phyloP scores from a whole-genome alignment of 148 eudicot species.

The Dysphania ambrosioides region DNA sequence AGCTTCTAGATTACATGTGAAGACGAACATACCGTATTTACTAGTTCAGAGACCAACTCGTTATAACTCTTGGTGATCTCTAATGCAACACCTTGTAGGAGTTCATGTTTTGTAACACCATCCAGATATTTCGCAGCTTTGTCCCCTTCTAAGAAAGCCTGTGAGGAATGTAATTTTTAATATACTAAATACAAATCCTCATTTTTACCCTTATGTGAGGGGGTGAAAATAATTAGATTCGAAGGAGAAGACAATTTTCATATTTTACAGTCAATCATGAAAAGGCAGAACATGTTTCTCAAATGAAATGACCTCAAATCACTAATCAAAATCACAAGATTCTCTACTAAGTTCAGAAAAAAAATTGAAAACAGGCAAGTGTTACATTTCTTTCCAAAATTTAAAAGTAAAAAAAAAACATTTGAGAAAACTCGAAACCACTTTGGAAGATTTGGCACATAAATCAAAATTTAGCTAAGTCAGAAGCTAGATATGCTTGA shows the following conservation, averaged over 20 bases:
- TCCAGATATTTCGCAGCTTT: constrained; percentile 56
- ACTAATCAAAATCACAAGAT: not conserved
- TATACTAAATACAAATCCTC: not conserved
- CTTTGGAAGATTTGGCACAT: not conserved
- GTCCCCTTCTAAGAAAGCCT: constrained; percentile 84
- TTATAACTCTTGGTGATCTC: constrained; percentile 73
- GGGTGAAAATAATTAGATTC: not conserved
- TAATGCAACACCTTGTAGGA: constrained; percentile 54
- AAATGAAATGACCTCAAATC: not conserved
- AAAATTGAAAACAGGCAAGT: not conserved
- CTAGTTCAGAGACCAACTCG: constrained; percentile 64
- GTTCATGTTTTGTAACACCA: constrained; percentile 49
- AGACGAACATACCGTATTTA: constrained; percentile 54
- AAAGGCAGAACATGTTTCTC: not conserved
- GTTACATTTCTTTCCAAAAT: not conserved
- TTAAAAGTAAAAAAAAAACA: too few relatives aligned
- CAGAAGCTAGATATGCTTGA: not conserved
- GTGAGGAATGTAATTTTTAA: constrained; percentile 10
- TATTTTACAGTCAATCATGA: not conserved
- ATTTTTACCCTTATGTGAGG: not conserved
- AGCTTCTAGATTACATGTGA: not conserved
- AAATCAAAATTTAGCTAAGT: not conserved
- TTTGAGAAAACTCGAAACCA: not conserved
- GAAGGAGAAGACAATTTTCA: not conserved
- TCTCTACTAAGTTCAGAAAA: not conserved